Evolutionary conservation across 306 rosid genomes (phyloP), one percentile per base, ranked within the genome.

Genomic region (Cucurbita ficifolia): DNA sequence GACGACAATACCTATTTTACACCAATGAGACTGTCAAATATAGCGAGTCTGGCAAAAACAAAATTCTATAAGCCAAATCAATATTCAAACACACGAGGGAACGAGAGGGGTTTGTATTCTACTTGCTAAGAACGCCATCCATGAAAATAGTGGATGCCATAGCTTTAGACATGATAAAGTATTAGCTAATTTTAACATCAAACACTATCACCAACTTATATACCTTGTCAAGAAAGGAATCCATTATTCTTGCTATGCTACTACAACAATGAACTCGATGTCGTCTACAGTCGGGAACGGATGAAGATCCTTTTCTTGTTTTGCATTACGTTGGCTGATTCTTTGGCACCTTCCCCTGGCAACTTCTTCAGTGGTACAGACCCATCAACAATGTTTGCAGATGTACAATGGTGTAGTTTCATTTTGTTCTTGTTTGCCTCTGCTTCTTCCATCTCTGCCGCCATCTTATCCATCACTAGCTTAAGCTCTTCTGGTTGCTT

Each of bases 281-380:
- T 81, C 79, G 82, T 82, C 69, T 82, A 90, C 17, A 87, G 84
- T 24, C 93, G 85, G 36, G 98, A 90, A 11, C 93, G 83, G 73
- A 90, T 86, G 80, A 92, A 90, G 17, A 87, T 78, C 76, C 76
- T 87, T 78, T 86, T 88, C 78, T 75, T 80, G 42, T 80, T 82
- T 77, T 78, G 78, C 39, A 58, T 14, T 45, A 77, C 73, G 70
- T 80, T 40, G 29, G 35, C 82, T 5, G 75, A 80, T 52, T 70
- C 84, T 73, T 83, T 79, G 74, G 55, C 40, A 60, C 77, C 85
- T 64, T 74, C 89, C 4, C 75, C 82, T 1, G 80, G 77, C 39
- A 5, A 38, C 81, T 82, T 85, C 78, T 81, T 82, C 18, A 75
- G 80, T 70, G 76, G 63, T 74, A 59, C 82, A 12, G 88, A 83